Percentiles rank a stretch among this genome's conserved stretches.
phyloP scores from a whole-genome alignment of 768 basidiomycete genomes.

The Termitomyces sp. region DNA sequence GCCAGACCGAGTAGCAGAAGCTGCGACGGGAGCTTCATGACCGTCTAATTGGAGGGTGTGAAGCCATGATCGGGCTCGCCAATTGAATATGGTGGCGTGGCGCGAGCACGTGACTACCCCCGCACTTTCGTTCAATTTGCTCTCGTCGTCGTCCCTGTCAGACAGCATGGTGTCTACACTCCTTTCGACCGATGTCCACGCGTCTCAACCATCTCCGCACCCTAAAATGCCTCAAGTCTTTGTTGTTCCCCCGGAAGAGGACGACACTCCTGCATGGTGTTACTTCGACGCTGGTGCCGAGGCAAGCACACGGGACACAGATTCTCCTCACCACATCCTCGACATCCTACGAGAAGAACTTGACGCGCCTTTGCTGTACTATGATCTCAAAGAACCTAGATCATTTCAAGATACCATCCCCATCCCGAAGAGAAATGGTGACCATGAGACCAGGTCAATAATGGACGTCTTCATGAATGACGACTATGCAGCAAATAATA shows the following conservation, averaged over 20 bases:
- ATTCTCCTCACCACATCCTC: constrained; percentile 5
- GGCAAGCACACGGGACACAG: background rate
- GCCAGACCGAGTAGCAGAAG: constrained; percentile 39
- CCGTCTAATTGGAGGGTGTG: background rate
- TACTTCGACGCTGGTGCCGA: constrained; percentile 43
- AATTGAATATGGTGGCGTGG: background rate
- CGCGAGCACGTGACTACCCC: constrained; percentile 15
- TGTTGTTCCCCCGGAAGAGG: constrained; percentile 55
- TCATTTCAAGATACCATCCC: constrained; percentile 10
- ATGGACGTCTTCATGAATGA: constrained; percentile 24
- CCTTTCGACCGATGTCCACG: constrained; percentile 6
- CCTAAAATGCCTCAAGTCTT: constrained; percentile 44
- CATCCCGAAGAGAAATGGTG: constrained; percentile 18
- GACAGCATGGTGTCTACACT: constrained; percentile 12
- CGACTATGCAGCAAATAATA: constrained; percentile 19
- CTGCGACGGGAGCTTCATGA: constrained; percentile 38
- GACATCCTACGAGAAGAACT: constrained; percentile 12
- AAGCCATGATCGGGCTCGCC: background rate
- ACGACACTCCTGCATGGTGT: constrained; percentile 47
- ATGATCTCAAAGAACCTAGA: constrained; percentile 3
- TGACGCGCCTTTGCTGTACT: constrained; percentile 17
- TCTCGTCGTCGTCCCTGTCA: background rate
- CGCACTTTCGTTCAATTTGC: constrained; percentile 2
- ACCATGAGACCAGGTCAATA: constrained; percentile 20
- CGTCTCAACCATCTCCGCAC: background rate